These are phyloP conservation scores for Musa acuminata DNA, from an alignment of 176 grass and related monocot species.

Conservation along the genomic window DNA sequence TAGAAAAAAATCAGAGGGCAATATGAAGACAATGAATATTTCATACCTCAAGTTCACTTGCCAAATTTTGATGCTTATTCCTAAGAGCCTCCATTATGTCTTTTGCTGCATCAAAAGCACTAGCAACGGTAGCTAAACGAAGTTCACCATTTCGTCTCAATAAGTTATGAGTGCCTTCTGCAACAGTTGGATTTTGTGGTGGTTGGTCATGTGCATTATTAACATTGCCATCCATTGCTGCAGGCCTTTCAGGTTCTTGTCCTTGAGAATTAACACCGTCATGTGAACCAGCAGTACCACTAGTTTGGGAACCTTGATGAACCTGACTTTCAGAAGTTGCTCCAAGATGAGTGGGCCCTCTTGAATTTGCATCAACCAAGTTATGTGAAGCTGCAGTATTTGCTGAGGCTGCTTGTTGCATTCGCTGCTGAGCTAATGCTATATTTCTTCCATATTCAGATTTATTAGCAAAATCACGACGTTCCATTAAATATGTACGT, in stretches of 20 bases:
- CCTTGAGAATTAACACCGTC: constrained; percentile 64
- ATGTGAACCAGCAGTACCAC: constrained; percentile 49
- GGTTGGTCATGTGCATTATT: constrained; percentile 52
- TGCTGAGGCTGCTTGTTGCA: constrained; percentile 81
- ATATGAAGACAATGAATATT: neutral
- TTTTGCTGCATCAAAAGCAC: constrained; percentile 97
- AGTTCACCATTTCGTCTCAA: constrained; percentile 53
- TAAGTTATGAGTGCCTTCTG: constrained; percentile 41
- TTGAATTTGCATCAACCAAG: constrained; percentile 33
- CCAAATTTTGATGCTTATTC: constrained; percentile 65
- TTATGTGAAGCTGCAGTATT: constrained; percentile 49
- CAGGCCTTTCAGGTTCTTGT: constrained; percentile 65
- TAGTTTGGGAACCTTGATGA: constrained; percentile 50
- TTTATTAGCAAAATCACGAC: constrained; percentile 93
- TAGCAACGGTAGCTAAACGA: constrained; percentile 71
- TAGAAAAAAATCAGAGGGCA: neutral
- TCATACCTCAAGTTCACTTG: constrained; percentile 47
- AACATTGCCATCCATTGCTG: constrained; percentile 40
- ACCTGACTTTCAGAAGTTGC: constrained; percentile 47
- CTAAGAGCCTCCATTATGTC: constrained; percentile 99
- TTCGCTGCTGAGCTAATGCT: constrained; percentile 65
- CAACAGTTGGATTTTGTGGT: constrained; percentile 48
- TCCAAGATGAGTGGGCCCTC: constrained; percentile 24
- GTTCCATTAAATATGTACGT: constrained; percentile 95
- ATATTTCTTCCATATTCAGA: constrained; percentile 76